These are phyloP conservation scores for Phytophthora multivora DNA, from an alignment of 352 stramenopile genomes.

Conservation along the genomic window DNA sequence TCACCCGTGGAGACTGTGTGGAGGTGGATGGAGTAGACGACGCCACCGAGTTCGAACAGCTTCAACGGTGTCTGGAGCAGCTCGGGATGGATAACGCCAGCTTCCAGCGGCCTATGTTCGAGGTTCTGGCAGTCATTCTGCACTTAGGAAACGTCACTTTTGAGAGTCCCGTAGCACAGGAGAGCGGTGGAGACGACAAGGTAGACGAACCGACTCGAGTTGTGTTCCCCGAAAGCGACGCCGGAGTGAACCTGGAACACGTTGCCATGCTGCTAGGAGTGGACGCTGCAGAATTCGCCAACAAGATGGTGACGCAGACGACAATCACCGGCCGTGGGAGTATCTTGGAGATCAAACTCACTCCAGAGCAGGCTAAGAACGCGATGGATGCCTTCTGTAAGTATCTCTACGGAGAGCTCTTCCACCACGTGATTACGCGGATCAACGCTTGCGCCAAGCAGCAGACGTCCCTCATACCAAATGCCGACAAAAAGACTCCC, in stretches of 20 bases:
- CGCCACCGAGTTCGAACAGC: conserved; percentile 68
- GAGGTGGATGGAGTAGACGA: conserved; percentile 80
- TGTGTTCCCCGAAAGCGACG: conserved; percentile 57
- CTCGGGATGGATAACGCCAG: conserved; percentile 64
- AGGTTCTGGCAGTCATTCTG: conserved; percentile 71
- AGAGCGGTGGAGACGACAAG: conserved; percentile 9
- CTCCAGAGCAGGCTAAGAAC: conserved; percentile 76
- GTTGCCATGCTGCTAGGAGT: conserved; percentile 66
- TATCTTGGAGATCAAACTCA: conserved; percentile 76
- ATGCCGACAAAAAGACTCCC: conserved; percentile 19
- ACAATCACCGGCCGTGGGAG: conserved; percentile 77
- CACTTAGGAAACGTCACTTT: conserved; percentile 79
- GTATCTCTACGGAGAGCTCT: conserved; percentile 82
- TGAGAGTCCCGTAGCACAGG: conserved; percentile 23
- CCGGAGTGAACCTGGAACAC: conserved; percentile 60
- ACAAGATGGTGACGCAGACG: conserved; percentile 85
- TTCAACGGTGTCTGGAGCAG: conserved; percentile 65
- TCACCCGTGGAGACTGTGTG: conserved; percentile 76
- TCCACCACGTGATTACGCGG: conserved; percentile 73
- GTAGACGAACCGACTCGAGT: conserved; percentile 46
- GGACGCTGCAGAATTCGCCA: conserved; percentile 61
- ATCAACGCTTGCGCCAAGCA: conserved; percentile 80
- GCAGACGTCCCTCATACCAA: conserved; percentile 40
- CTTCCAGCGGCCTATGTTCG: conserved; percentile 77
- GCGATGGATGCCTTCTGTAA: conserved; percentile 88